Conservation (phyloP, 2,329 filamentous ascomycete genomes). For the Trichoderma sp. region DNA sequence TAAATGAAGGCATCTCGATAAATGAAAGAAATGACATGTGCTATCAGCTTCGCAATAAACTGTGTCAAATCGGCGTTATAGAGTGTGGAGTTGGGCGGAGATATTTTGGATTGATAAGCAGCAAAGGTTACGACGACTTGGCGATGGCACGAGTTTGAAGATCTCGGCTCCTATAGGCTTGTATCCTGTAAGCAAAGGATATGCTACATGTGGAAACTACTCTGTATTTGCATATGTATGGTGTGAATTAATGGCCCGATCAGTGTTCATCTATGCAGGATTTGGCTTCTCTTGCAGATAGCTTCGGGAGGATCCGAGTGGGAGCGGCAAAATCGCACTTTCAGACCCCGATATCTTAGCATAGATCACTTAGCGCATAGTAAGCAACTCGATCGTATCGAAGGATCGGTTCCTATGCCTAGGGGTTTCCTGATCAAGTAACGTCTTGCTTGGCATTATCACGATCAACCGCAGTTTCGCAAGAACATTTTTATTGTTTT, state of each 20-base stretch:
- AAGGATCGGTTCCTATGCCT: no score
- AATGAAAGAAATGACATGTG: background rate
- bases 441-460: background rate
- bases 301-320: background rate
- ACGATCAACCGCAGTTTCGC: background rate
- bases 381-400: background rate
- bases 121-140: background rate
- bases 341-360: background rate
- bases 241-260: background rate
- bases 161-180: background rate
- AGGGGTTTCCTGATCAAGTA: background rate
- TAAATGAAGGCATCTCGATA: background rate
- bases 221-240: background rate
- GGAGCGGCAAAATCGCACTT: background rate
- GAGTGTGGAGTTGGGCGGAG: background rate
- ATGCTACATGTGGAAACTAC: background rate
- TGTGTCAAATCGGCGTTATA: background rate
- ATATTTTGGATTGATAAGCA: slow-evolving; percentile 7
- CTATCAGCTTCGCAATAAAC: background rate
- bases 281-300: background rate
- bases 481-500: background rate
- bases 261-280: background rate
- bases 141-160: background rate
- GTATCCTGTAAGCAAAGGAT: background rate
- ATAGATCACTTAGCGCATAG: background rate